These are phyloP conservation scores for Termitomyces sp. DNA, from an alignment of 768 basidiomycete genomes.

Conservation along the genomic window DNA sequence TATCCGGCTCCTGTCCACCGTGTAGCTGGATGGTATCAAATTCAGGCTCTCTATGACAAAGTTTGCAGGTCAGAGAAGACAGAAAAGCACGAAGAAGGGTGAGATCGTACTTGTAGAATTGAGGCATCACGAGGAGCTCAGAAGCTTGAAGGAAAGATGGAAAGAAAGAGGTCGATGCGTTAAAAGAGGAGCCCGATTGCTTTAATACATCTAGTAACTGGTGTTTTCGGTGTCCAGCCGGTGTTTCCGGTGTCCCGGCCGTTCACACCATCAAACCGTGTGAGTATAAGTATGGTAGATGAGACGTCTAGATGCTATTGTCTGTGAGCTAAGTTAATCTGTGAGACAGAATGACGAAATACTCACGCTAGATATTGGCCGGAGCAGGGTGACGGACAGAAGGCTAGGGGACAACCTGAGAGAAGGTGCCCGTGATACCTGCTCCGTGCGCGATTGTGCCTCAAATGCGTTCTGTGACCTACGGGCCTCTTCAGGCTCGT, in stretches of 20 bases:
- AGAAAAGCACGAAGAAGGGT: neutral
- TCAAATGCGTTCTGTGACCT: neutral
- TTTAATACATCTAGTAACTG: neutral
- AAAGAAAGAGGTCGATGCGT: neutral
- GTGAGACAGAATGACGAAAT: neutral
- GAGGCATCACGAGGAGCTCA: neutral
- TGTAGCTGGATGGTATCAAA: constrained; percentile 82
- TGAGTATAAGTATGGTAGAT: neutral
- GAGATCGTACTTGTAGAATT: neutral
- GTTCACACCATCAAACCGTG: neutral
- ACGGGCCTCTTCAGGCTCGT: too few species aligned
- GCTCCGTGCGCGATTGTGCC: neutral
- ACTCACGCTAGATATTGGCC: neutral
- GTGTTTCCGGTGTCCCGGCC: neutral
- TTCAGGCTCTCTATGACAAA: constrained; percentile 47
- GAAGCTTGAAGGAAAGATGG: neutral
- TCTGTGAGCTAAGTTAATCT: neutral
- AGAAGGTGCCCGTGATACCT: neutral
- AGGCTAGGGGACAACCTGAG: neutral
- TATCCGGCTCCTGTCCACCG: constrained; percentile 63
- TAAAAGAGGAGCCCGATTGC: neutral
- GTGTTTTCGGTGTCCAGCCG: neutral
- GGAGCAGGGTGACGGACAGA: neutral
- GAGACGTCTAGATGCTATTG: neutral
- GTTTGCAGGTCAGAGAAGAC: neutral